Evolutionary conservation across 164 flowering plant genomes (phyloP).

Genomic region (Chimonanthus praecox): DNA sequence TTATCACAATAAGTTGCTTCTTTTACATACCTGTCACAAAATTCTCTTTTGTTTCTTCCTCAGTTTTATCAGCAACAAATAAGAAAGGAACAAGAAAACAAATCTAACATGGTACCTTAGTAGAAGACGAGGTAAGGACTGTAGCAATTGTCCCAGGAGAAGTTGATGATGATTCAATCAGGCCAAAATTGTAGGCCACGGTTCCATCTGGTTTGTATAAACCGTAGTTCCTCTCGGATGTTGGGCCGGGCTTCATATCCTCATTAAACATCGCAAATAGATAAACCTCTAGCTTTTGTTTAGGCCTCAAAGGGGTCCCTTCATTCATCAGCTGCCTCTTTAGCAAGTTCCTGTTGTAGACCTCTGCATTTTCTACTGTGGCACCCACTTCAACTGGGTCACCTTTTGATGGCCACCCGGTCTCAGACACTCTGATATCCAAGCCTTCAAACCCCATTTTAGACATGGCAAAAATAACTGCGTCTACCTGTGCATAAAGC

Average conservation of each 20-base stretch:
- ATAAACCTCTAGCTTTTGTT: slow-evolving; percentile 30
- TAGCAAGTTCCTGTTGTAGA: slow-evolving; percentile 53
- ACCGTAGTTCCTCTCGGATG: slow-evolving; percentile 72
- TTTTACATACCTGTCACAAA: too few relatives aligned
- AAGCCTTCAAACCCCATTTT: slow-evolving; percentile 34
- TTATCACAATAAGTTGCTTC: neutral
- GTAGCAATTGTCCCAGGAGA: slow-evolving; percentile 13
- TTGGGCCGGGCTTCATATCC: slow-evolving; percentile 64
- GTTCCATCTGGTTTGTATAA: slow-evolving; percentile 66
- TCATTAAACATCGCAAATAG: slow-evolving; percentile 69
- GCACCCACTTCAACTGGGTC: slow-evolving; percentile 59
- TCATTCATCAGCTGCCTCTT: slow-evolving; percentile 30
- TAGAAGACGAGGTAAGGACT: slow-evolving; percentile 44
- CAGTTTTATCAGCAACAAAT: neutral
- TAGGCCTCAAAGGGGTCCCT: slow-evolving; percentile 58
- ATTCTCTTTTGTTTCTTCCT: neutral
- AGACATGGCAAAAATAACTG: slow-evolving; percentile 43
- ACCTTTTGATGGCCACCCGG: slow-evolving; percentile 77
- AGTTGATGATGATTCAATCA: slow-evolving; percentile 25
- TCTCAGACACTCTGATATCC: slow-evolving; percentile 46
- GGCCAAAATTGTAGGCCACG: slow-evolving; percentile 29
- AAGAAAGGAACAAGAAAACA: slow-evolving; percentile 1
- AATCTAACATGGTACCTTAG: slow-evolving; percentile 32
- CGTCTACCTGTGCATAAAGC: slow-evolving; percentile 61
- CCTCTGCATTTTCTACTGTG: slow-evolving; percentile 46